Evolutionary conservation across 2,329 filamentous ascomycete species (phyloP).

Genomic region (Cytospora piceae): DNA sequence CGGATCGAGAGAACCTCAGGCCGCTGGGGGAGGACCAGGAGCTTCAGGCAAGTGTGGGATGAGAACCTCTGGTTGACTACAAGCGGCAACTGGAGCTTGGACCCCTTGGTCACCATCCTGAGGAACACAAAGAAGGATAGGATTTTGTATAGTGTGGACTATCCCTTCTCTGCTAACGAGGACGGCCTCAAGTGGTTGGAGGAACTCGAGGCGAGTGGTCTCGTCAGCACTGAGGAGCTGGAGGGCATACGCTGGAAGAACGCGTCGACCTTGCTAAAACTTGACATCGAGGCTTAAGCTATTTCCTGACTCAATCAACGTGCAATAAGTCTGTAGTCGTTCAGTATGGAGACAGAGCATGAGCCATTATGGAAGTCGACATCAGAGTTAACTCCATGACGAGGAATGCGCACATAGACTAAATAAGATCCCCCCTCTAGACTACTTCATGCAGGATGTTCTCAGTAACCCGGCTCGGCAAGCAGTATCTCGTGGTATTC

Average conservation of each 20-base stretch:
- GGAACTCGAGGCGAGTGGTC: slow-evolving; percentile 51
- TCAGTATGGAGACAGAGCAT: neutral
- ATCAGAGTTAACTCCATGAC: too few relatives aligned
- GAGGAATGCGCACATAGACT: too few relatives aligned
- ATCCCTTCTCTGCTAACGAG: slow-evolving; percentile 57
- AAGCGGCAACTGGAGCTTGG: slow-evolving; percentile 55
- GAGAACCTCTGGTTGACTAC: slow-evolving; percentile 63
- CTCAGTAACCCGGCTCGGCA: too few relatives aligned
- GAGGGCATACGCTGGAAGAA: slow-evolving; percentile 55
- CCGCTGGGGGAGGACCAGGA: slow-evolving; percentile 40
- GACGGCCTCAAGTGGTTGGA: slow-evolving; percentile 52
- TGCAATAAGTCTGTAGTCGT: neutral
- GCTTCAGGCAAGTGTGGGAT: slow-evolving; percentile 55
- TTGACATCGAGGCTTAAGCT: slow-evolving; percentile 36
- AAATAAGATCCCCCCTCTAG: too few relatives aligned
- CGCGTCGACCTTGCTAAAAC: slow-evolving; percentile 50
- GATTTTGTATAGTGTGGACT: slow-evolving; percentile 61
- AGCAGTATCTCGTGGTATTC: too few relatives aligned
- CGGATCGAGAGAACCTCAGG: slow-evolving; percentile 41
- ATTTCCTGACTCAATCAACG: neutral
- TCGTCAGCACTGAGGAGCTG: slow-evolving; percentile 53
- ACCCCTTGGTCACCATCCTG: slow-evolving; percentile 49
- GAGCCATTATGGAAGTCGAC: too few relatives aligned
- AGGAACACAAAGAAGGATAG: slow-evolving; percentile 51
- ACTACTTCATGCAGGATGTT: too few relatives aligned